phyloP scores from a whole-genome alignment of 305 asterid species.

The Fraxinus angustifolia region DNA sequence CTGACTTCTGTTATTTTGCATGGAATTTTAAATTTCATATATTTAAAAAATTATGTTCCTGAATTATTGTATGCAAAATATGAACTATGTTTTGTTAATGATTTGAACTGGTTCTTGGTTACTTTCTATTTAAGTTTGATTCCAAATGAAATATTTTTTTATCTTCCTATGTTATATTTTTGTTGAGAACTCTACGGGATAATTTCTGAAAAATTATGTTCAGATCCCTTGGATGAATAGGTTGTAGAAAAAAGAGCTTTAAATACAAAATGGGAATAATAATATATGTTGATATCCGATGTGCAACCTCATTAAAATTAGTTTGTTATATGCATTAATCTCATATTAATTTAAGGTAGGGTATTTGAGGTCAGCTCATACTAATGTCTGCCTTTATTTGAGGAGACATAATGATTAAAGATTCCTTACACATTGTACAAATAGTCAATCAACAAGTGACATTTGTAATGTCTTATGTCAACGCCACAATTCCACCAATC shows the following conservation, averaged over 20 bases:
- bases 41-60: neutral
- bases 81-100: neutral
- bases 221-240: neutral
- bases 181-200: neutral
- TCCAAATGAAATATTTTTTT: neutral
- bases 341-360: no score
- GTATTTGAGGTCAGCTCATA: no score
- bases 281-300: neutral
- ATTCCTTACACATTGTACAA: no score
- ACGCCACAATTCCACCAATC: no score
- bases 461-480: no score
- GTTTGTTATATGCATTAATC: no score
- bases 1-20: neutral
- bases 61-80: neutral
- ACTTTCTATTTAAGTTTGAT: neutral
- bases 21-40: neutral
- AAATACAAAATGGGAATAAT: neutral
- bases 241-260: neutral
- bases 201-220: neutral
- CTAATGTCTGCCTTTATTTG: no score
- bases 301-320: no score
- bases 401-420: no score
- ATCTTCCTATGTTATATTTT: neutral
- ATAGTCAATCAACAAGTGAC: no score
- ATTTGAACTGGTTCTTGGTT: neutral